Percentiles rank a stretch among this genome's conserved stretches.
Conservation (phyloP, 495 filamentous ascomycete species). For the Chaetomium fimeti region DNA sequence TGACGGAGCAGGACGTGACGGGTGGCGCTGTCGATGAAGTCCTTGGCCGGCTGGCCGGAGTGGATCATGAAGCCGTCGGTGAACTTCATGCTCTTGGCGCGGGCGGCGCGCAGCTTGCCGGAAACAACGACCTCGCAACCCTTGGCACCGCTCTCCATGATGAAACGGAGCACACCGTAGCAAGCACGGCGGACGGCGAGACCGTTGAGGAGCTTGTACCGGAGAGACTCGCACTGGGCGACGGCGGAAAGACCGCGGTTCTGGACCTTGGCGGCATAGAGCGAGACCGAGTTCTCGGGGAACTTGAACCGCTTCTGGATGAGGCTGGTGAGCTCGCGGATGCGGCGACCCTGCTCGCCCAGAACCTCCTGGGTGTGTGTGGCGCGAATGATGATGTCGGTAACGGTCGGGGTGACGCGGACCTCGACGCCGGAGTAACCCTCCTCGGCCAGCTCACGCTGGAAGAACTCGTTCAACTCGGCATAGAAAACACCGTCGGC, state of each 20-base stretch:
- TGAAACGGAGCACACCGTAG: conserved; percentile 99
- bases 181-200: conserved; percentile 95
- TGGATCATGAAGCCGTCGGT: conserved; percentile 99
- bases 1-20: conserved; percentile 99
- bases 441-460: conserved; percentile 99
- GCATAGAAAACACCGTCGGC: conserved; percentile 99
- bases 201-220: conserved; percentile 99
- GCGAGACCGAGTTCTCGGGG: conserved; percentile 98
- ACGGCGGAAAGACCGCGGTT: conserved; percentile 99
- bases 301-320: conserved; percentile 99
- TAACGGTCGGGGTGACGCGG: conserved; percentile 98
- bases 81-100: conserved; percentile 99
- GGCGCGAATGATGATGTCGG: conserved; percentile 99
- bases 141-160: conserved; percentile 99
- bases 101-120: conserved; percentile 95
- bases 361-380: conserved; percentile 99
- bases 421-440: conserved; percentile 99
- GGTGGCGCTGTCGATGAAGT: conserved; percentile 98
- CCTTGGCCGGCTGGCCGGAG: conserved; percentile 98
- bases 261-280: conserved; percentile 99
- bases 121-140: conserved; percentile 99
- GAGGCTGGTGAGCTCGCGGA: conserved; percentile 98
- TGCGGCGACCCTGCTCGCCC: conserved; percentile 98
- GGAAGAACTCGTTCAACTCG: conserved; percentile 99
- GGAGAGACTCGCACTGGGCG: conserved; percentile 98